Evolutionary conservation across 768 basidiomycete species (phyloP).

Genomic region (Hygrocybe coccinea): DNA sequence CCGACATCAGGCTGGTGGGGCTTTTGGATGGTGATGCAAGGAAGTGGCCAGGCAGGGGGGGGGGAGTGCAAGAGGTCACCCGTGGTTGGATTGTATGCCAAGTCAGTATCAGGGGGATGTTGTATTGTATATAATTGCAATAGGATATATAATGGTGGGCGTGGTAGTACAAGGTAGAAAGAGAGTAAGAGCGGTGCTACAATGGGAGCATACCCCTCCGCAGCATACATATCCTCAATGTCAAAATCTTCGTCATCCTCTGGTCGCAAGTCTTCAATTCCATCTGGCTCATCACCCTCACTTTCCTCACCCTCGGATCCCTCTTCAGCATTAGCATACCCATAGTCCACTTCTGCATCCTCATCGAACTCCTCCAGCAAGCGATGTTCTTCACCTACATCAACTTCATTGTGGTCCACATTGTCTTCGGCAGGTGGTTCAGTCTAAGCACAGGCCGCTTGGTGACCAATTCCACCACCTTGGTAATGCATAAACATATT

Average conservation of each 20-base stretch:
- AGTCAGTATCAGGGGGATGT: too few species aligned
- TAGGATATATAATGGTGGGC: too few species aligned
- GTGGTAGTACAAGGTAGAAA: too few species aligned
- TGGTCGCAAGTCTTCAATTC: not conserved
- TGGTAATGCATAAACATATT: conserved; percentile 36
- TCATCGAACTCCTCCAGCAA: not conserved
- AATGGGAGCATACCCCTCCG: not conserved
- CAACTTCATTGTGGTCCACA: not conserved
- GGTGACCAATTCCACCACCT: conserved; percentile 29
- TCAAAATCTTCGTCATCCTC: not conserved
- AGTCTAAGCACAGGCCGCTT: not conserved
- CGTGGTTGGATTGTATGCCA: too few species aligned
- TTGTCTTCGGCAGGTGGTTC: not conserved
- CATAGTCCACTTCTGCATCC: not conserved
- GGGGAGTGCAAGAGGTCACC: too few species aligned
- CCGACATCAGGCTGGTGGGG: too few species aligned
- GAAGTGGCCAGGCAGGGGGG: too few species aligned
- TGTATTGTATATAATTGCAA: too few species aligned
- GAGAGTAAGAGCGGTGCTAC: not conserved
- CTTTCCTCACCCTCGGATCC: not conserved
- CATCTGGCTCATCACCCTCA: not conserved
- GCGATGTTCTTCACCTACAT: not conserved
- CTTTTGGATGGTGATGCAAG: too few species aligned
- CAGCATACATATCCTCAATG: not conserved
- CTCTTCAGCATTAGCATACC: not conserved